Evolutionary conservation across 805 yeast species (phyloP), one percentile per base, ranked within the genome.

Genomic region (Yarrowia deformans): DNA sequence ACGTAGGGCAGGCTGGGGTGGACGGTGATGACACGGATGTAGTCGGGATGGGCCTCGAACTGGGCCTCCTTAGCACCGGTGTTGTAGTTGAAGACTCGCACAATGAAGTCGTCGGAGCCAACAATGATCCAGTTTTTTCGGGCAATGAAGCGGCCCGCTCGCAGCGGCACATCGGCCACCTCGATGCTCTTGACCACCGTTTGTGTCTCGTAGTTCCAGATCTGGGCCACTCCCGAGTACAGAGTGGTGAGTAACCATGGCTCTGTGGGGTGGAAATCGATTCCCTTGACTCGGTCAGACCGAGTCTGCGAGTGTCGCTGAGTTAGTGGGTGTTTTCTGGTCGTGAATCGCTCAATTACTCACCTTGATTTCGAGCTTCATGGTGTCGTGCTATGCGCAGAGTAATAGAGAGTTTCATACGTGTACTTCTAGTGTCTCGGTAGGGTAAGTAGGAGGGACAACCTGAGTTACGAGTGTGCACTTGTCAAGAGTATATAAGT

Each of bases 11-110:
- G 91, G 18, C 94, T 84, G 52, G 98, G 98, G 80, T 95, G 99
- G 50, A 94, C 97, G 12, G 97, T 95, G 72, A 95, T 86, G 69
- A 91, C 87, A 78, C 99, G 88, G 76, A 95, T 90, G 79, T 95
- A 95, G 80, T 95, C 99, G 9, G 97, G 97, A 77, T 95, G 99
- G 10, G 98, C 98, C 81, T 95, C 99, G 77, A 94, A 95, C 80
- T 93, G 98, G 46, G 91, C 85, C 72, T 95, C 86, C 78, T 92
- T 93, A 80, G 95, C 99, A 70, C 97, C 93, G 19, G 99, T 95
- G 80, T 92, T 92, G 83, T 91, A 93, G 80, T 95, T 95, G 84
- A 87, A 95, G 39, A 95, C 96, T 76, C 99, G 88, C 70, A 95
- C 82, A 77, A 90, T 94, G 84, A 91, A 94, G 80, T 95, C 99